Evolutionary conservation across 2,329 filamentous ascomycete species (phyloP), one percentile per base, ranked within the genome.

Genomic region (Penicillium sp.): DNA sequence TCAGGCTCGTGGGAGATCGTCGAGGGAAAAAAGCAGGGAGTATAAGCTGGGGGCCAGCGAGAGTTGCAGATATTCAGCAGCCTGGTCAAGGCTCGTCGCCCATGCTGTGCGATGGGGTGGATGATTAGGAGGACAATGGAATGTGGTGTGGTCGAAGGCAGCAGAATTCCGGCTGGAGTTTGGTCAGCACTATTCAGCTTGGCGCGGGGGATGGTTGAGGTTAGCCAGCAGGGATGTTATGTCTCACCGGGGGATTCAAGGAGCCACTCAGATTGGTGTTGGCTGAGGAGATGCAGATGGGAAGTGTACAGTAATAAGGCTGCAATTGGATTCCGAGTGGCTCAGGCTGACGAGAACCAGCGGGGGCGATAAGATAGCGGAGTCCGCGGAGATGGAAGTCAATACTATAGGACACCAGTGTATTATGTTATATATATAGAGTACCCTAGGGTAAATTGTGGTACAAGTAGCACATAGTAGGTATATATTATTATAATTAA

Each of bases 151-250:
- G 37, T 49, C 3, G 59, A 68, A 71, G 69, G 69, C 69, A 71
- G 66, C 69, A 70, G 52, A 60, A 70, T 71, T 70, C 52, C 54
- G 26, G 43, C 39, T 26, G 36, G 51, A 50, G 19, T 49, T 19
- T 49, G 57, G 36, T 26, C 13, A 54, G 42, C 42, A 45, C 42
- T 4, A 5, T 19, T 13, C 37, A 21, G n/a, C 36, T 51, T 58
- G 45, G 49, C 47, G 43, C 16, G 43, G 7, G 42, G 21, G 5
- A n/a, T n/a, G n/a, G 21, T 24, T 24, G 37, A 28, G 37, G 21
- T 3, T 24, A 23, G 16, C 14, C 37, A 5, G 14, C 37, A 5
- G 14, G 14, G 37, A 24, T 42, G 21, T n/a, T 18, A 42, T 43
- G 40, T 43, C 40, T 43, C 40, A 43, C 40, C n/a, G 37, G 37